Evolutionary conservation across 176 grass and related monocot species (phyloP).

Genomic region (Echinochloa phyllopogon): DNA sequence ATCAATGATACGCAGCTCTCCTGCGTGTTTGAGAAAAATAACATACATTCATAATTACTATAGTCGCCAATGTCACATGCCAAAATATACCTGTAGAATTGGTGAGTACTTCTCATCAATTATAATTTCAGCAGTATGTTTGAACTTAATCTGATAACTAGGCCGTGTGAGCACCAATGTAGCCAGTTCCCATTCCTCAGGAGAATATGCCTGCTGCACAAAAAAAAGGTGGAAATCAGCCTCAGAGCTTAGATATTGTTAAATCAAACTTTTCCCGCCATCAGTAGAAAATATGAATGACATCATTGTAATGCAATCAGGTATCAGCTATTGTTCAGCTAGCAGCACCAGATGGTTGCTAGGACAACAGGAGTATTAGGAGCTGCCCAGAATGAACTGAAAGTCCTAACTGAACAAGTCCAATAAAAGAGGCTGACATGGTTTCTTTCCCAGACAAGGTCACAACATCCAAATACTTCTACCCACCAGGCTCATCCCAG

Average conservation of each 20-base stretch:
- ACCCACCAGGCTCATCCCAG: background rate
- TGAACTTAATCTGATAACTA: conserved; percentile 63
- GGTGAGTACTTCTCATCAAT: conserved; percentile 83
- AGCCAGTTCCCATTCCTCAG: conserved; percentile 63
- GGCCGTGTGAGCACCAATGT: conserved; percentile 59
- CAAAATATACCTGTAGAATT: conserved; percentile 59
- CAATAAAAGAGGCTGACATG: background rate
- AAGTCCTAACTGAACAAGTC: background rate
- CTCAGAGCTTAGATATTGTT: background rate
- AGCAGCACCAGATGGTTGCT: background rate
- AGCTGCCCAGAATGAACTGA: background rate
- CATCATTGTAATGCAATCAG: background rate
- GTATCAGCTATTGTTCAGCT: background rate
- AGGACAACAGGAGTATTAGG: background rate
- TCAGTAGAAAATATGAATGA: background rate
- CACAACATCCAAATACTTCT: background rate
- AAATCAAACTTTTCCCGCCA: background rate
- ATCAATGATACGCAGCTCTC: too few species aligned
- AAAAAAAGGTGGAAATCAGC: conserved; percentile 28
- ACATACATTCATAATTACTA: background rate
- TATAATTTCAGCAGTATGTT: conserved; percentile 48
- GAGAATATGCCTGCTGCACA: conserved; percentile 51
- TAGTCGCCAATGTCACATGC: background rate
- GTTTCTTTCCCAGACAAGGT: background rate
- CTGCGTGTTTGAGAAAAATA: too few species aligned